Percentiles rank a stretch among this genome's conserved stretches.
Conservation (phyloP, 2,329 filamentous ascomycete species). For the Torrubiellomyces zombiae region DNA sequence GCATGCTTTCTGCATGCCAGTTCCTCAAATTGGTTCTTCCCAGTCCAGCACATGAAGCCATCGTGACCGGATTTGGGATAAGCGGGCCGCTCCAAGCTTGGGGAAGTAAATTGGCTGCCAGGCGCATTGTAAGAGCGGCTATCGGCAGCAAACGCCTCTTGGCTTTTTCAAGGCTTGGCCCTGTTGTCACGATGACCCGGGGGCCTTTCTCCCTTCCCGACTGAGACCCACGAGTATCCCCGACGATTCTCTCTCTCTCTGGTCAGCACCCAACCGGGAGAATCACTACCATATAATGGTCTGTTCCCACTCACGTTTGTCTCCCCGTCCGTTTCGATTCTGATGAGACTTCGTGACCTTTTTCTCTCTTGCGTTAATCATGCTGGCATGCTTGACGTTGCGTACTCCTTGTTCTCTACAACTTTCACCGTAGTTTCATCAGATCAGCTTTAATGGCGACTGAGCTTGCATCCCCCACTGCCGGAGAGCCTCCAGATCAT, state of each 20-base stretch:
- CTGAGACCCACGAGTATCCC: slow-evolving; percentile 9
- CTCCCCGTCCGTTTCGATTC: slow-evolving; percentile 4
- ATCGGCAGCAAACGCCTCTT: slow-evolving; percentile 3
- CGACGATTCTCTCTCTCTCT: slow-evolving; percentile 2
- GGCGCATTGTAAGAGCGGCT: slow-evolving; percentile 1
- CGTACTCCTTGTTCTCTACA: too few relatives aligned
- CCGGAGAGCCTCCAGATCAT: slow-evolving; percentile 8
- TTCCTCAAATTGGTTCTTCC: slow-evolving; percentile 1
- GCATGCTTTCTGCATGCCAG: slow-evolving; percentile 7
- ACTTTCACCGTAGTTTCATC: too few relatives aligned
- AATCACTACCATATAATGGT: slow-evolving; percentile 7
- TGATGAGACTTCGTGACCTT: too few relatives aligned
- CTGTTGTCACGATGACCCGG: too few relatives aligned
- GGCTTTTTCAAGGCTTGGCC: too few relatives aligned
- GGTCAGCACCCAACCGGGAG: slow-evolving; percentile 2
- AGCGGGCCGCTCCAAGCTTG: not conserved
- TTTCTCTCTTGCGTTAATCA: too few relatives aligned
- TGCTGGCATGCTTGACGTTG: too few relatives aligned
- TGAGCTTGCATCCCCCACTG: slow-evolving; percentile 4
- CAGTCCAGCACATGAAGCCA: slow-evolving; percentile 6
- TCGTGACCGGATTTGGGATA: slow-evolving; percentile 6
- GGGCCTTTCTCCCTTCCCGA: slow-evolving; percentile 11
- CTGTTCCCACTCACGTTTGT: slow-evolving; percentile 5
- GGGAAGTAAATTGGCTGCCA: not conserved
- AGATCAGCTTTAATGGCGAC: too few relatives aligned